Percentiles rank a stretch among this genome's conserved stretches.
These are phyloP conservation scores for Prunus yedoensis DNA, from an alignment of 331 rosid species.

Conservation along the genomic window DNA sequence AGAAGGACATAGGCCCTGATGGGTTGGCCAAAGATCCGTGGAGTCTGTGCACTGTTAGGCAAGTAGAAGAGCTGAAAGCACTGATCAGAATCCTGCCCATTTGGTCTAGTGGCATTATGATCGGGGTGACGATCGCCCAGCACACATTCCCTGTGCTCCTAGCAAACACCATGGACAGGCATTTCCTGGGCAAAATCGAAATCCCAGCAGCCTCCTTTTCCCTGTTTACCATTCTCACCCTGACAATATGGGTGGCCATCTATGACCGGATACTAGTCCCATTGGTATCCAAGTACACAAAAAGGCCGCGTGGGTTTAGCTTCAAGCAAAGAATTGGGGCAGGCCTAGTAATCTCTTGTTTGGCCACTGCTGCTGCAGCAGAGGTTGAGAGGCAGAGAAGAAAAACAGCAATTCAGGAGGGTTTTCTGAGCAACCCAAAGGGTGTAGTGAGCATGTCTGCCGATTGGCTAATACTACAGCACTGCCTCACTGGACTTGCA, in stretches of 20 bases:
- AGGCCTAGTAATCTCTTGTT: conserved; percentile 41
- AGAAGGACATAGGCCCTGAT: conserved; percentile 43
- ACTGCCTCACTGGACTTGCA: conserved; percentile 50
- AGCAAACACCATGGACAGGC: conserved; percentile 60
- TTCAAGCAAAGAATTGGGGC: conserved; percentile 53
- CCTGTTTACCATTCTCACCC: conserved; percentile 38
- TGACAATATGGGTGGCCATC: conserved; percentile 48
- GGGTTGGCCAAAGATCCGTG: conserved; percentile 55
- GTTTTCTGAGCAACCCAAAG: conserved; percentile 24
- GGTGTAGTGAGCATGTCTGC: conserved; percentile 63
- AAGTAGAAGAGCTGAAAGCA: conserved; percentile 79
- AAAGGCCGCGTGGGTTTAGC: conserved; percentile 28
- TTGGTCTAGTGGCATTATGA: conserved; percentile 64
- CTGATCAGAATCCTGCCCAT: conserved; percentile 66
- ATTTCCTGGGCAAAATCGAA: conserved; percentile 24
- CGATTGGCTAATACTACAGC: conserved; percentile 62
- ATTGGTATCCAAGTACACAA: conserved; percentile 34
- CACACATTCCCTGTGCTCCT: conserved; percentile 48
- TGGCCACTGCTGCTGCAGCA: conserved; percentile 37
- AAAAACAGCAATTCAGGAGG: conserved; percentile 44
- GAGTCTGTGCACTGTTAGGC: conserved; percentile 65
- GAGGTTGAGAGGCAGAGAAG: conserved; percentile 55
- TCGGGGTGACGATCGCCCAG: conserved; percentile 38
- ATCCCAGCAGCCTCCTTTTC: conserved; percentile 53
- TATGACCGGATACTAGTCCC: conserved; percentile 60